These are phyloP conservation scores for Ananas comosus DNA, from an alignment of 176 grass and related monocot species.

Conservation along the genomic window DNA sequence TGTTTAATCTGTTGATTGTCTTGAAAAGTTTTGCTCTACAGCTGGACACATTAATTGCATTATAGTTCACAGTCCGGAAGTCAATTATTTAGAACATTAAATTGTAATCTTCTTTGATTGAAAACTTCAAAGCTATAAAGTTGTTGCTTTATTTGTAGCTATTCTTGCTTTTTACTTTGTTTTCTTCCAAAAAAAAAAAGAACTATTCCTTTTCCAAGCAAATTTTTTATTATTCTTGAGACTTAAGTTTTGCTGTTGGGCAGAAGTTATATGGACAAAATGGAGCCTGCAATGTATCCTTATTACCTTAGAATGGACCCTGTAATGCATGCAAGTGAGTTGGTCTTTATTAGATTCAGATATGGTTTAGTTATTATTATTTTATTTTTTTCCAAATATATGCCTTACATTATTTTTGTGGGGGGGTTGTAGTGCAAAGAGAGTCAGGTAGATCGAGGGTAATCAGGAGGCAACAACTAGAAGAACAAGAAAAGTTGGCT, in stretches of 20 bases:
- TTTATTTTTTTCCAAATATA: background rate
- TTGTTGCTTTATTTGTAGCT: background rate
- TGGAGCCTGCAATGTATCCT: slow-evolving; percentile 21
- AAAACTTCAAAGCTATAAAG: background rate
- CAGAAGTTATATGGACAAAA: slow-evolving; percentile 32
- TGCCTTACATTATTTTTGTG: background rate
- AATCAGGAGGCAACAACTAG: slow-evolving; percentile 24
- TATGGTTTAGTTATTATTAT: background rate
- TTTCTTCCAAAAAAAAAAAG: background rate
- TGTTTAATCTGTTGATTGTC: no score
- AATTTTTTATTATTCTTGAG: background rate
- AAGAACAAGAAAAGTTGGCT: slow-evolving; percentile 7
- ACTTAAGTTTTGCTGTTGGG: background rate
- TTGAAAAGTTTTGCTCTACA: no score
- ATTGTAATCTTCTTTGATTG: background rate
- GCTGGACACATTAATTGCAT: no score
- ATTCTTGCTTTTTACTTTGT: background rate
- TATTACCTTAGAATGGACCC: slow-evolving; percentile 28
- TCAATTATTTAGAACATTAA: no score
- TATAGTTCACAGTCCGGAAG: no score
- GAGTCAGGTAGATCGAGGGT: slow-evolving; percentile 37
- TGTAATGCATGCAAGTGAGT: slow-evolving; percentile 18
- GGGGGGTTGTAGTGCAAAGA: background rate
- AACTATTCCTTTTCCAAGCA: background rate
- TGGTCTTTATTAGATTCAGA: background rate